Conservation (phyloP, 139 green algal species). For the Edaphochlamys debaryana region DNA sequence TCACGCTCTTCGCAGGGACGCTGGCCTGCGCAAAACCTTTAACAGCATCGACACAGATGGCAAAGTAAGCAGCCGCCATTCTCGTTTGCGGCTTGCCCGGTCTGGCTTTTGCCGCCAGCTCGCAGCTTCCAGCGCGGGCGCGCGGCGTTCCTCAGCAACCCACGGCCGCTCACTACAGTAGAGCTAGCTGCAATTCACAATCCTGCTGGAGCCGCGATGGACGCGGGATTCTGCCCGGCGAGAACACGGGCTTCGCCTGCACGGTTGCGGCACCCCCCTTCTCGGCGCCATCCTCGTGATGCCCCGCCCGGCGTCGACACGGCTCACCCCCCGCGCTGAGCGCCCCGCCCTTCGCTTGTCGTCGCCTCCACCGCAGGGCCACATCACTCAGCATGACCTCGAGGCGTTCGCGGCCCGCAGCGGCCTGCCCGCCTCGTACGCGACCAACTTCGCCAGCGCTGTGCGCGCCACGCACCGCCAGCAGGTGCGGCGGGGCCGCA, state of each 20-base stretch:
- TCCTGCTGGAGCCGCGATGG: background rate
- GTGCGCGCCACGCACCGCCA: background rate
- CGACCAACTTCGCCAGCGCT: constrained; percentile 3
- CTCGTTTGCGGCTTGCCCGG: background rate
- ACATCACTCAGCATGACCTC: constrained; percentile 38
- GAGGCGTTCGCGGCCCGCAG: constrained; percentile 19
- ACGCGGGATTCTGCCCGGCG: background rate
- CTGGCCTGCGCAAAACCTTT: constrained; percentile 24
- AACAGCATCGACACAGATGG: constrained; percentile 32
- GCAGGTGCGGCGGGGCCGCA: too few relatives aligned
- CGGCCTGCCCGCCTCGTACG: constrained; percentile 17
- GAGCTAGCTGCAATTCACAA: background rate
- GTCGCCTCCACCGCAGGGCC: constrained; percentile 16
- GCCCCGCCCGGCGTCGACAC: too few relatives aligned
- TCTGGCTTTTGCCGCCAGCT: background rate
- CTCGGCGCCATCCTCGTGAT: too few relatives aligned
- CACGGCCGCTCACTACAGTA: background rate
- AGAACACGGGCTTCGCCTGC: background rate
- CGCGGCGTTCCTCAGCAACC: background rate
- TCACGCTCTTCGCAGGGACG: background rate
- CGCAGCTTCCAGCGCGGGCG: background rate
- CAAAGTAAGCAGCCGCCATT: background rate
- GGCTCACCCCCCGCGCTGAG: too few relatives aligned
- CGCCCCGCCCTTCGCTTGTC: too few relatives aligned
- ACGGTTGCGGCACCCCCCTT: background rate